Evolutionary conservation across 306 rosid genomes (phyloP).

Genomic region (Gastrolobium bilobum): DNA sequence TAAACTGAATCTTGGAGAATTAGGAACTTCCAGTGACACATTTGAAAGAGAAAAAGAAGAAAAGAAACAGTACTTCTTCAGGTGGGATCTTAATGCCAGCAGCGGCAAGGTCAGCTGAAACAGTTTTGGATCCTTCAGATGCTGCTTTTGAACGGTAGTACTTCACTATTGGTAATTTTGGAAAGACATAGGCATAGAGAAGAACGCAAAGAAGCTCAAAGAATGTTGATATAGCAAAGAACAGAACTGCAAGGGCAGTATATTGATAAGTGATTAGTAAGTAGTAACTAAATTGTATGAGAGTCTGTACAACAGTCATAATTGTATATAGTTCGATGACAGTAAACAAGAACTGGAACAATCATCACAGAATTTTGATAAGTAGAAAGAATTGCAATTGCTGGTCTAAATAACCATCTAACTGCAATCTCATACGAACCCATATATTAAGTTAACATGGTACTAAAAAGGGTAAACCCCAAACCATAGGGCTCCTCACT

Average conservation of each 20-base stretch:
- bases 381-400: background rate
- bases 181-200: slow-evolving; percentile 77
- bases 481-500: no score
- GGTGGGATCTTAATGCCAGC: slow-evolving; percentile 68
- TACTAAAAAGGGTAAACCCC: background rate
- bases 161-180: slow-evolving; percentile 80
- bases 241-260: slow-evolving; percentile 69
- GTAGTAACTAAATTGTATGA: background rate
- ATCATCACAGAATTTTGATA: background rate
- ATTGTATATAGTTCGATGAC: background rate
- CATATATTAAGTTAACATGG: background rate
- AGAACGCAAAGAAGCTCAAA: slow-evolving; percentile 78
- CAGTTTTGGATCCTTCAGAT: slow-evolving; percentile 87
- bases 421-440: background rate
- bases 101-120: slow-evolving; percentile 88
- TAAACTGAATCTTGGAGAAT: background rate
- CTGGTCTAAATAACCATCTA: background rate
- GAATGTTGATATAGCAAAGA: slow-evolving; percentile 73
- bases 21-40: background rate
- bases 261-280: slow-evolving; percentile 35
- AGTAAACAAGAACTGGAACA: background rate
- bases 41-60: background rate
- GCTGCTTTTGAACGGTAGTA: slow-evolving; percentile 89
- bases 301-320: slow-evolving; percentile 1
- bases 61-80: slow-evolving; percentile 44